These are phyloP conservation scores for Ustilago lituana DNA, from an alignment of 1,284 basidiomycete species.

Conservation along the genomic window DNA sequence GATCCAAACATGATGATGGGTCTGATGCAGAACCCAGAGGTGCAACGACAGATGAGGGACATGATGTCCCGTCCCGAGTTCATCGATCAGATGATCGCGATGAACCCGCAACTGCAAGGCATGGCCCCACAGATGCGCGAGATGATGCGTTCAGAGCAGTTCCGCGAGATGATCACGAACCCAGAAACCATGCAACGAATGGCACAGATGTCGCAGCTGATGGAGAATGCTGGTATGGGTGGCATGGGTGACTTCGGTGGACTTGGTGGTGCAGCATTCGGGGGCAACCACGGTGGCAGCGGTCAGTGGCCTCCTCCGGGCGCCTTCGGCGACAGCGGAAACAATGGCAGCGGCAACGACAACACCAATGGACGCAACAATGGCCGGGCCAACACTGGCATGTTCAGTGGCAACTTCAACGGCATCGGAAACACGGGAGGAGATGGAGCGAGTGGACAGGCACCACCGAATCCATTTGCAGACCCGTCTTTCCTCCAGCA, in stretches of 20 bases:
- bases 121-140: slow-evolving; percentile 63
- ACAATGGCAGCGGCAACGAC: slow-evolving; percentile 8
- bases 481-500: slow-evolving; percentile 44
- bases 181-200: slow-evolving; percentile 63
- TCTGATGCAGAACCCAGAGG: slow-evolving; percentile 62
- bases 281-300: slow-evolving; percentile 19
- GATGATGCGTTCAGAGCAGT: slow-evolving; percentile 62
- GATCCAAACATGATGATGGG: slow-evolving; percentile 66
- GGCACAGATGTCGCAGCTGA: slow-evolving; percentile 52
- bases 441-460: slow-evolving; percentile 9
- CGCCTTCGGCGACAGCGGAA: slow-evolving; percentile 39
- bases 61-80: slow-evolving; percentile 62
- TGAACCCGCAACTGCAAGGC: slow-evolving; percentile 59
- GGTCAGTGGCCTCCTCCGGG: slow-evolving; percentile 55
- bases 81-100: slow-evolving; percentile 64
- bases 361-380: neutral
- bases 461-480: slow-evolving; percentile 27
- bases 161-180: slow-evolving; percentile 63
- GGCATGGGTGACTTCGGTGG: slow-evolving; percentile 34
- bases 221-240: slow-evolving; percentile 50
- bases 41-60: slow-evolving; percentile 62
- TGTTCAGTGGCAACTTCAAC: slow-evolving; percentile 16
- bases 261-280: slow-evolving; percentile 15
- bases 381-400: slow-evolving; percentile 6
- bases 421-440: slow-evolving; percentile 24